Base-by-base conservation (phyloP, 768 basidiomycete genomes). In the Artomyces pyxidatus region DNA sequence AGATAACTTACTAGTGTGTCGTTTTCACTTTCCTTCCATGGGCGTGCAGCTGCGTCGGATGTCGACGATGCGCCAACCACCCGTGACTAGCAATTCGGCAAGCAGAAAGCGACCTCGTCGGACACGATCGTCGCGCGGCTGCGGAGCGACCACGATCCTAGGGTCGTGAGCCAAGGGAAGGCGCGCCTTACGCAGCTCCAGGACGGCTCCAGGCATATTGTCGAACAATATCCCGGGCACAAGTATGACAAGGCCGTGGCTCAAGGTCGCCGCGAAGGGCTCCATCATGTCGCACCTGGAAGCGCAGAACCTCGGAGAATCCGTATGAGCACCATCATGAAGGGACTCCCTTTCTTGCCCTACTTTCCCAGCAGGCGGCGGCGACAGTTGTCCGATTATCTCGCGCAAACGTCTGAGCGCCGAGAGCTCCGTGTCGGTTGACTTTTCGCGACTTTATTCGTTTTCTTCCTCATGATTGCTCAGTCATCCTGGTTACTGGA, bases 121-220 rank as follows among this genome's bases (percentile, higher is more conserved):
- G 96, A 98, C 61, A 92, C 93, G 88, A 97, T 85, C 72, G 97
- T 98, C 63, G 91, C 85, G 21, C 79, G n/a, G n/a, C n/a, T n/a
- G n/a, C n/a, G 95, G 37, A 86, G 86, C 42, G 65, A 81, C 19
- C 96, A 96, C 68, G 94, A 98, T 61, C 80, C 89, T 2, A 59
- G 64, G 30, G 73, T 80, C 3, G 59, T 77, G 37, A 67, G 72
- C 40, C 92, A 97, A 67, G 93, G 93, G 5, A 86, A 90, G 60
- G 67, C 75, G 10, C 82, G 95, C 2, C 71, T 97, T 37, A 78
- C 84, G 58, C 71, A 77, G 35, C 98, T 99, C 80, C 80, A 83
- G 59, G 95, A 94, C 10, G n/a, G 90, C 94, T 11, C 88, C 85
- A 0, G 81, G 90, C 27, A 97, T 98, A 60, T 95, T 92, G 1